Conservation (phyloP, 208 protist species). For the Tetramitus jugosus region DNA sequence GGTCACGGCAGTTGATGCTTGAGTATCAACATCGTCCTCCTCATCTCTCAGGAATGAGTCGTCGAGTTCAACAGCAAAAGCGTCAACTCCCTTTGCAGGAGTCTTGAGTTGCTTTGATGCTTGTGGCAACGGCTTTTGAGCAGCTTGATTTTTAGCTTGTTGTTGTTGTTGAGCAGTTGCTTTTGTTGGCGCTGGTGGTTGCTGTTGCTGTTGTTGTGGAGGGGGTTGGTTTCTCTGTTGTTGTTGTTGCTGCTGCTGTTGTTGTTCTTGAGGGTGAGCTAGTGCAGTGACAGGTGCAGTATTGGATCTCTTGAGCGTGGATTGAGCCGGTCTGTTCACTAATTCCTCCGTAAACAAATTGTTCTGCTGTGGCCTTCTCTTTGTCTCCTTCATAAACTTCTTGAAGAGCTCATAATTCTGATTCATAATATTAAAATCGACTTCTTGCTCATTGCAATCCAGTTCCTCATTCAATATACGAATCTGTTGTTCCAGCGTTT, state of each 20-base stretch:
- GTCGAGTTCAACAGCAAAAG: not conserved
- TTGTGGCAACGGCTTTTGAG: not conserved
- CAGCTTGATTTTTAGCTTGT: not conserved
- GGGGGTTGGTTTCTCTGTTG: not conserved
- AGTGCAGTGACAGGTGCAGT: not conserved
- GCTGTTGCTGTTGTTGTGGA: not conserved
- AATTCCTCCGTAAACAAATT: not conserved
- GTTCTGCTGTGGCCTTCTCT: not conserved
- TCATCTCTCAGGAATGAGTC: not conserved
- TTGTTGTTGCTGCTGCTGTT: not conserved
- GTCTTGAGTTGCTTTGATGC: not conserved
- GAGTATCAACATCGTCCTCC: not conserved
- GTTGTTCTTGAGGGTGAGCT: not conserved
- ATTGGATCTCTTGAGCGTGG: not conserved
- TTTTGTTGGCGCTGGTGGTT: not conserved
- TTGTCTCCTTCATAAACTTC: not conserved
- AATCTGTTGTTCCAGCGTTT: not conserved
- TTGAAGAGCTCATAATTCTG: not conserved
- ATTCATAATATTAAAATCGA: not conserved
- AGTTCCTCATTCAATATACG: not conserved
- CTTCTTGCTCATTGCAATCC: not conserved
- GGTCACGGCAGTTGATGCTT: not conserved
- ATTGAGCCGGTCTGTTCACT: not conserved
- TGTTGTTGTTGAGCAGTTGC: not conserved
- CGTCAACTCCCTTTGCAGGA: not conserved